phyloP scores from a whole-genome alignment of 2,329 filamentous ascomycete species.

The Tolypocladium capitatum region DNA sequence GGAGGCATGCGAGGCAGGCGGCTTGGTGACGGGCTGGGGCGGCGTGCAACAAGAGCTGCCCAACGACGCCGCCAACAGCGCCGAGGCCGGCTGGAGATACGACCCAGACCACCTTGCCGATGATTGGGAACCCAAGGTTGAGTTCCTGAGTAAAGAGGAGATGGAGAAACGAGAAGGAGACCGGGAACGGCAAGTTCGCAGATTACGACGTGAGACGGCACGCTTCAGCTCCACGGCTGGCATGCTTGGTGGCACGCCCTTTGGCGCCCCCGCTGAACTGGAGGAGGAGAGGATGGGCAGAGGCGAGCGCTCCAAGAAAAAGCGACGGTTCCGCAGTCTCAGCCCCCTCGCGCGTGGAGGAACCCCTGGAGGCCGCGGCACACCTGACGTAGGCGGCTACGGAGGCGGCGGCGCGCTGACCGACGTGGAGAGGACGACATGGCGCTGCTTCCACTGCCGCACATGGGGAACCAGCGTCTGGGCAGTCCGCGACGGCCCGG shows the following conservation, averaged over 20 bases:
- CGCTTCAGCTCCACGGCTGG: conserved; percentile 78
- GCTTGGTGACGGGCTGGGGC: conserved; percentile 62
- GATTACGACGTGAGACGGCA: conserved; percentile 80
- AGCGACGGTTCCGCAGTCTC: conserved; percentile 78
- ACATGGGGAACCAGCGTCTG: conserved; percentile 86
- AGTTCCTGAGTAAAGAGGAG: conserved; percentile 79
- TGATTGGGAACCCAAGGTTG: conserved; percentile 74
- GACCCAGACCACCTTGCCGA: conserved; percentile 81
- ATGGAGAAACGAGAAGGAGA: conserved; percentile 96
- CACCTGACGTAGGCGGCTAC: conserved; percentile 65
- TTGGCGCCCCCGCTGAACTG: conserved; percentile 34
- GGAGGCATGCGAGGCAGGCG: conserved; percentile 85
- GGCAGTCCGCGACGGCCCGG: conserved; percentile 86
- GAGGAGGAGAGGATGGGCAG: conserved; percentile 79
- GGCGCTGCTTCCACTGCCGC: conserved; percentile 79
- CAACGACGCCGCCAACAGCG: conserved; percentile 75
- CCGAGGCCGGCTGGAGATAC: conserved; percentile 85
- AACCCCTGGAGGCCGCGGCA: conserved; percentile 60
- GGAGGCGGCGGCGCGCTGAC: conserved; percentile 57
- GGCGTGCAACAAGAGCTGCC: conserved; percentile 54
- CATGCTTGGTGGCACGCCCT: conserved; percentile 63
- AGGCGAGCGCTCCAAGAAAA: conserved; percentile 90
- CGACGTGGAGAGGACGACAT: conserved; percentile 66
- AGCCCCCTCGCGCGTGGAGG: conserved; percentile 57
- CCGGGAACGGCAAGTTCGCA: conserved; percentile 76